Conservation (phyloP, 2,329 filamentous ascomycete species). For the Huntiella savannae region DNA sequence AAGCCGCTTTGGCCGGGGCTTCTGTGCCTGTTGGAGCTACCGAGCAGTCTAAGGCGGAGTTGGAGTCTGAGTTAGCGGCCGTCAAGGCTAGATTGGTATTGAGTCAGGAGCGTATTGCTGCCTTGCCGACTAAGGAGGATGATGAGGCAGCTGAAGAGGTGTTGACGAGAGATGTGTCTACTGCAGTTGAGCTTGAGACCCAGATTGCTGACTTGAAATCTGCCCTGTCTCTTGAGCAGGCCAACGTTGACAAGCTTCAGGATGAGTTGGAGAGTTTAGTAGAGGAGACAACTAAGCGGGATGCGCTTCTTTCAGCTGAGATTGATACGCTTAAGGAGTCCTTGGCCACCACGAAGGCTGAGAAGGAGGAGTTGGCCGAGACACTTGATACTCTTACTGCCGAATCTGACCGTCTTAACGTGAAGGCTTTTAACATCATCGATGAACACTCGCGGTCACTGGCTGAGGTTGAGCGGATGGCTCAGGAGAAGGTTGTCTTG, state of each 20-base stretch:
- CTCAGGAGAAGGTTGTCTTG: slow-evolving; percentile 2
- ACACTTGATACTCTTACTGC: slow-evolving; percentile 1
- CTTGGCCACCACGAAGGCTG: slow-evolving; percentile 1
- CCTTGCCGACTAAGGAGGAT: not conserved
- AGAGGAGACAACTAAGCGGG: slow-evolving; percentile 1
- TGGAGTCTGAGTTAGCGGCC: slow-evolving; percentile 5
- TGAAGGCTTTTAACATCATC: slow-evolving; percentile 3
- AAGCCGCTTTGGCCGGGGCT: not conserved
- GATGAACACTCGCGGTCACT: slow-evolving; percentile 2
- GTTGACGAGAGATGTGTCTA: not conserved
- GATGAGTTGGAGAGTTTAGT: slow-evolving; percentile 2
- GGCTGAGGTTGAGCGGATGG: slow-evolving; percentile 5
- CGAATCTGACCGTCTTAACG: slow-evolving; percentile 5
- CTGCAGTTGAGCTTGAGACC: not conserved
- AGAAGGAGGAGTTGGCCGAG: slow-evolving; percentile 2
- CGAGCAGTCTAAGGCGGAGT: not conserved
- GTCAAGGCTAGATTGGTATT: slow-evolving; percentile 1
- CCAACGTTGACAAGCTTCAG: slow-evolving; percentile 5
- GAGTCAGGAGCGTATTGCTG: slow-evolving; percentile 3
- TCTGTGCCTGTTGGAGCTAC: not conserved
- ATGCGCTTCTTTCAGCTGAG: slow-evolving; percentile 1
- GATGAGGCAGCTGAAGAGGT: not conserved
- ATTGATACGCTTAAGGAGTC: not conserved
- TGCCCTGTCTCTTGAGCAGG: slow-evolving; percentile 1
- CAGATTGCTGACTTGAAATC: slow-evolving; percentile 4